Conservation (phyloP, 768 basidiomycete species). For the Postia placenta region DNA sequence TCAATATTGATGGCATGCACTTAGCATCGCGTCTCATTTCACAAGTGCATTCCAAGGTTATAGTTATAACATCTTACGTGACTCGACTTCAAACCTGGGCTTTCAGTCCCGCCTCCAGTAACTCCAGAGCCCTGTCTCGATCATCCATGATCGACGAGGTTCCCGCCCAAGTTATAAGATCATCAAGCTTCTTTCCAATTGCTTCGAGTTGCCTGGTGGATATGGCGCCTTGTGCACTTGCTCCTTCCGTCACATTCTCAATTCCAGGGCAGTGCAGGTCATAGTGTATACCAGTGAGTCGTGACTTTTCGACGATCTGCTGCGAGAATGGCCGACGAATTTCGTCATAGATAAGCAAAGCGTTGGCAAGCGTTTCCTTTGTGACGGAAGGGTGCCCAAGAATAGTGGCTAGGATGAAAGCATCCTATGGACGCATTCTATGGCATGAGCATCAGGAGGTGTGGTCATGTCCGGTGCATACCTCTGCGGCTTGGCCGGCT, state of each 20-base stretch:
- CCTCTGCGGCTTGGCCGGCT: slow-evolving; percentile 48
- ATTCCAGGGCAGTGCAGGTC: slow-evolving; percentile 11
- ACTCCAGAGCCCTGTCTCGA: not conserved
- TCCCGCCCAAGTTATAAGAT: slow-evolving; percentile 5
- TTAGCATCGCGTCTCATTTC: too few relatives aligned
- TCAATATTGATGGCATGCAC: too few relatives aligned
- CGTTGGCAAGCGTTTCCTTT: slow-evolving; percentile 17
- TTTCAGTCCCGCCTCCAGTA: slow-evolving; percentile 3
- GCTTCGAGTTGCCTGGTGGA: not conserved
- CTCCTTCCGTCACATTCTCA: slow-evolving; percentile 5
- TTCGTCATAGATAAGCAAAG: slow-evolving; percentile 27
- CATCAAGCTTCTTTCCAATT: slow-evolving; percentile 1
- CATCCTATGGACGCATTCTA: slow-evolving; percentile 16
- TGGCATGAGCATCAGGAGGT: not conserved
- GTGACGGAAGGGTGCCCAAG: slow-evolving; percentile 20
- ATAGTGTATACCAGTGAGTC: slow-evolving; percentile 19
- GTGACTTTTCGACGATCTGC: slow-evolving; percentile 14
- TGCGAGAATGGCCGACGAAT: slow-evolving; percentile 27
- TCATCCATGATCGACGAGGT: slow-evolving; percentile 4
- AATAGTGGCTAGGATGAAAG: slow-evolving; percentile 24
- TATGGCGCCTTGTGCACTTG: slow-evolving; percentile 3
- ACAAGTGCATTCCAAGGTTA: too few relatives aligned
- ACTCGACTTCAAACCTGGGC: too few relatives aligned
- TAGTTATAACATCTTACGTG: too few relatives aligned
- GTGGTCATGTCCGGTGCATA: slow-evolving; percentile 8